Evolutionary conservation across 257 asterid species (phyloP), one percentile per base, ranked within the genome.

Genomic region (Forsythia suspensa): DNA sequence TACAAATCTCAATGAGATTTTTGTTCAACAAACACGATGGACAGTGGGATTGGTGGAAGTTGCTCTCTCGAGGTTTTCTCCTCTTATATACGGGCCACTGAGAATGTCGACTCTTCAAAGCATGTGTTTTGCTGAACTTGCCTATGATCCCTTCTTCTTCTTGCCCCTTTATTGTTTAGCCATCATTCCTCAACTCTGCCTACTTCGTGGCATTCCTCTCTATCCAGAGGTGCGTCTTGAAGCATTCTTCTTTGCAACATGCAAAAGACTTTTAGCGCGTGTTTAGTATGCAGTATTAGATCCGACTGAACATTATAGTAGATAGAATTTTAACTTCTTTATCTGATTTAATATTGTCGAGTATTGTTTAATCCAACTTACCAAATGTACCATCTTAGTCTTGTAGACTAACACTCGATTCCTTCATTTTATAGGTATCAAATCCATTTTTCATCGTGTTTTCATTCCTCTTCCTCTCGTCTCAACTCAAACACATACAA

Each of bases 21-120:
- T 90, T 38, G 83, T 83, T 72, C 95, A 90, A 67, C 88, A 86
- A 40, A 87, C 81, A 40, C 70, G 95, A 77, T 90, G 92, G 92
- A 71, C 72, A 39, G 74, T 84, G 57, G 95, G 95, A 20, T 70
- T 87, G 72, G 80, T 86, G 83, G 86, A 84, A 52, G 73, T 86
- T 46, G 78, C 72, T 42, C 40, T 84, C 36, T 78, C 83, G 70
- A 90, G 67, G 79, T 87, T 71, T 70, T 82, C 69, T 75, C 92
- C 93, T 0, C 77, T 91, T 0, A 0, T 86, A 0, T 91, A 89
- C 24, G 91, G 91, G 38, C 81, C 84, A 8, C 67, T 78, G 34
- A 82, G 85, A 80, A 79, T 87, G 88, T 67, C 90, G 36, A 40
- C 77, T 75, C 81, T 75, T 7, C 84, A 87, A 16, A 80, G 84